These are phyloP conservation scores for Casuarina glauca DNA, from an alignment of 306 rosid genomes.

Conservation along the genomic window DNA sequence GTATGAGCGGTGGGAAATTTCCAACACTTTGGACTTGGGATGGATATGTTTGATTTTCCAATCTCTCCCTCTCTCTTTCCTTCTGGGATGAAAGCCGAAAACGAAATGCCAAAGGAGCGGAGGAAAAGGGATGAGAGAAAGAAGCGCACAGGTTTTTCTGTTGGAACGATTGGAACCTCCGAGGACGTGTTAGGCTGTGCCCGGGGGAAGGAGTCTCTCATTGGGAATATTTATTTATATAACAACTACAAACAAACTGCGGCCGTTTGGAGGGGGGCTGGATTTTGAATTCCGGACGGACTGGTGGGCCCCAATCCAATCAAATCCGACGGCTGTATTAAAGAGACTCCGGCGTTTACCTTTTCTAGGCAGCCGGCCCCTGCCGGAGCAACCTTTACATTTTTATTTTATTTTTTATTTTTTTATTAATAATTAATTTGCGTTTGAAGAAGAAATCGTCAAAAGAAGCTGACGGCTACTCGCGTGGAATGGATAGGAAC, in stretches of 20 bases:
- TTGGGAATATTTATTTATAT: conserved; percentile 8
- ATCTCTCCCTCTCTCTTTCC: not conserved
- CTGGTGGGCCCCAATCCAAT: not conserved
- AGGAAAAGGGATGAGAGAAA: not conserved
- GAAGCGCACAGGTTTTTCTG: conserved; percentile 48
- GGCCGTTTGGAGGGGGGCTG: not conserved
- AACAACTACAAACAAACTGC: not conserved
- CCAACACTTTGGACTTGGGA: not conserved
- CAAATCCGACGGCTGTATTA: conserved; percentile 2
- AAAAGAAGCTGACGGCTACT: no score
- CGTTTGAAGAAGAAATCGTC: no score
- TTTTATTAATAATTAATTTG: no score
- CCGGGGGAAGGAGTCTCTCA: not conserved
- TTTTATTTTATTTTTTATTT: no score
- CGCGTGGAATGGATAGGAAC: no score
- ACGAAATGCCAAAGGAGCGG: conserved; percentile 7
- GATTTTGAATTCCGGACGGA: no score
- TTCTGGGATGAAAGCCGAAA: not conserved
- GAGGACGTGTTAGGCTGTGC: conserved; percentile 21
- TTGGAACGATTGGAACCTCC: conserved; percentile 26
- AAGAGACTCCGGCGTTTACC: not conserved
- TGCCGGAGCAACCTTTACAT: not conserved
- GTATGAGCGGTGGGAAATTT: not conserved
- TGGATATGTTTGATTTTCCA: not conserved
- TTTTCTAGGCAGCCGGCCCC: not conserved